Evolutionary conservation across 768 basidiomycete species (phyloP).

Genomic region (Mycena indigotica): DNA sequence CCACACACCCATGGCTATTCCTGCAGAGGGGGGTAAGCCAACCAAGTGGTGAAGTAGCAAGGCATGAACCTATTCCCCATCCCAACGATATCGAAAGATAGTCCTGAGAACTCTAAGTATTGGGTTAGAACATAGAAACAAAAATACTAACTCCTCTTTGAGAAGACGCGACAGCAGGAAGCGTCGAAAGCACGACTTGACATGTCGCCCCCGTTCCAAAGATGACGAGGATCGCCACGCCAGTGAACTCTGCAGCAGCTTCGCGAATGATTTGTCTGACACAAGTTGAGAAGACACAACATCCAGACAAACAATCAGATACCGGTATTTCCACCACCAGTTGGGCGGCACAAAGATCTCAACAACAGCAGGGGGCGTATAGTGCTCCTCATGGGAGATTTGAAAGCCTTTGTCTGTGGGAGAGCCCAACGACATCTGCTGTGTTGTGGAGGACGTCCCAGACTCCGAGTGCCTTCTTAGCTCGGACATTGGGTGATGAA

Average conservation of each 20-base stretch:
- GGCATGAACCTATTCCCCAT: slow-evolving; percentile 32
- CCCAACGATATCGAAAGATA: slow-evolving; percentile 36
- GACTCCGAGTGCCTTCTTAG: too few species aligned
- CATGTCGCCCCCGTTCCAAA: slow-evolving; percentile 54
- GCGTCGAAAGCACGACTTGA: slow-evolving; percentile 49
- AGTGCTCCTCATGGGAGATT: background rate
- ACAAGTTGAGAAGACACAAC: background rate
- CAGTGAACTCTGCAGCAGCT: slow-evolving; percentile 56
- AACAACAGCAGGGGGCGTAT: background rate
- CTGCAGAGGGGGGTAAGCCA: slow-evolving; percentile 20
- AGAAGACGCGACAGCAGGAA: slow-evolving; percentile 39
- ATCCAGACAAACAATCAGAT: background rate
- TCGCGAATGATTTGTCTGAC: slow-evolving; percentile 34
- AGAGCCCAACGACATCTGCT: background rate
- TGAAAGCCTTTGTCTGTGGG: background rate
- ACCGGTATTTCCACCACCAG: slow-evolving; percentile 36
- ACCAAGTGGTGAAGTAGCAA: background rate
- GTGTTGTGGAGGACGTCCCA: background rate
- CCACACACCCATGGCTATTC: slow-evolving; percentile 42
- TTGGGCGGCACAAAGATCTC: slow-evolving; percentile 6
- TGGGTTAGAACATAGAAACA: background rate
- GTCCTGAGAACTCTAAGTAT: slow-evolving; percentile 23
- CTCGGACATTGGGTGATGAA: too few species aligned
- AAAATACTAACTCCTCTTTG: slow-evolving; percentile 48
- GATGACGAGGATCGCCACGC: slow-evolving; percentile 54